Percentiles rank a stretch among this genome's conserved stretches.
Conservation (phyloP, 106 monocot genomes). For the Dendrobium chrysotoxum region DNA sequence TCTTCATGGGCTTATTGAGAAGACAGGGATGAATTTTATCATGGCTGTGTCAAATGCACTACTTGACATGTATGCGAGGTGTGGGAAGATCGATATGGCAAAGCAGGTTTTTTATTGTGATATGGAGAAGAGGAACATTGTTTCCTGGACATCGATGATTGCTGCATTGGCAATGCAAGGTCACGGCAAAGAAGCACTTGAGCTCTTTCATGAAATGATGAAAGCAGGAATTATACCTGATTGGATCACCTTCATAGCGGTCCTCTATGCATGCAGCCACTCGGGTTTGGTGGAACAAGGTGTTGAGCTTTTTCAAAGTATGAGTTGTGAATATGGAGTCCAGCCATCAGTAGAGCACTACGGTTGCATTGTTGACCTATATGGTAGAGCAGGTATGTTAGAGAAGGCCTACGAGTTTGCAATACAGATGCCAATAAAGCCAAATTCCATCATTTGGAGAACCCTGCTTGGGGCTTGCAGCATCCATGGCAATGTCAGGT, state of each 20-base stretch:
- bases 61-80: constrained; percentile 57
- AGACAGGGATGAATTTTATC: constrained; percentile 19
- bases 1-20: constrained; percentile 32
- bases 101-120: constrained; percentile 27
- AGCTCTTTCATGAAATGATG: constrained; percentile 45
- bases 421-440: constrained; percentile 33
- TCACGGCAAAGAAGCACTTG: constrained; percentile 40
- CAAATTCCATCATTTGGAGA: constrained; percentile 60
- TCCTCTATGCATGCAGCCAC: constrained; percentile 78
- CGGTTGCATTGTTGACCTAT: constrained; percentile 76
- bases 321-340: constrained; percentile 33
- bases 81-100: constrained; percentile 46
- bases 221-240: constrained; percentile 36
- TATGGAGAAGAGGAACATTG: constrained; percentile 32
- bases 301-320: constrained; percentile 30
- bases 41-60: constrained; percentile 45
- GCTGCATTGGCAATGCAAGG: constrained; percentile 59
- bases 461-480: constrained; percentile 73
- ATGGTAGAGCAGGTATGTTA: constrained; percentile 50
- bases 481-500: constrained; percentile 40
- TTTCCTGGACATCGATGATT: constrained; percentile 71
- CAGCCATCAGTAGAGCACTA: constrained; percentile 50
- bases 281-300: constrained; percentile 44
- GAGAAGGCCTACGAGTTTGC: constrained; percentile 52
- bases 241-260: constrained; percentile 44